Conservation (phyloP, 164 flowering plant genomes). For the Macadamia integrifolia region DNA sequence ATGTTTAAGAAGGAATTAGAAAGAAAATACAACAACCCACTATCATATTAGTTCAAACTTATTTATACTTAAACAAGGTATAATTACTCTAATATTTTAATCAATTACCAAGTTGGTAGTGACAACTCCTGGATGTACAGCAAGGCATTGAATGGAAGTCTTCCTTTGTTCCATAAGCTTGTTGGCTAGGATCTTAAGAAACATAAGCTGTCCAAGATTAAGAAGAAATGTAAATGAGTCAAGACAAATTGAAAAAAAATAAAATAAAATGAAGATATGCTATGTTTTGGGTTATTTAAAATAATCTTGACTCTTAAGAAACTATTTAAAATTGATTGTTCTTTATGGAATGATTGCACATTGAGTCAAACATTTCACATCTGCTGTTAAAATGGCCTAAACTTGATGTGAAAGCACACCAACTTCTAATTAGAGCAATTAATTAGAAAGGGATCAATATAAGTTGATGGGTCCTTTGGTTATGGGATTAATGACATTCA, state of each 20-base stretch:
- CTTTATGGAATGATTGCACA: no score
- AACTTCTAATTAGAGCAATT: no score
- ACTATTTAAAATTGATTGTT: no score
- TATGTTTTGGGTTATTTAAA: not conserved
- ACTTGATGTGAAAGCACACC: no score
- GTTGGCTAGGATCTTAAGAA: conserved; percentile 21
- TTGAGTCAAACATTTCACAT: no score
- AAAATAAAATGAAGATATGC: not conserved
- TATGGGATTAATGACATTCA: not conserved
- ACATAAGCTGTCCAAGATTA: conserved; percentile 21
- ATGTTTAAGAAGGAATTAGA: no score
- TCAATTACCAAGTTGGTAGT: conserved; percentile 16
- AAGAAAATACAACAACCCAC: not conserved
- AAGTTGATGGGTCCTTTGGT: no score
- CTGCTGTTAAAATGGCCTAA: no score
- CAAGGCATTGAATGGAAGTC: conserved; percentile 19
- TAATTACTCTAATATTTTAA: not conserved
- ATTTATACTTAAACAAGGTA: not conserved
- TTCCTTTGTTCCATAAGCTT: conserved; percentile 14
- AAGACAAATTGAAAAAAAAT: not conserved
- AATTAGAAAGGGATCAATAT: no score
- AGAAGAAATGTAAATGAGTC: not conserved
- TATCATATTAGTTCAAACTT: not conserved
- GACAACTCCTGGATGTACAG: conserved; percentile 30
- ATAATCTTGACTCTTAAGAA: no score